Base-by-base conservation (phyloP, 441 rosid genomes). In the Arabidopsis hybrid region DNA sequence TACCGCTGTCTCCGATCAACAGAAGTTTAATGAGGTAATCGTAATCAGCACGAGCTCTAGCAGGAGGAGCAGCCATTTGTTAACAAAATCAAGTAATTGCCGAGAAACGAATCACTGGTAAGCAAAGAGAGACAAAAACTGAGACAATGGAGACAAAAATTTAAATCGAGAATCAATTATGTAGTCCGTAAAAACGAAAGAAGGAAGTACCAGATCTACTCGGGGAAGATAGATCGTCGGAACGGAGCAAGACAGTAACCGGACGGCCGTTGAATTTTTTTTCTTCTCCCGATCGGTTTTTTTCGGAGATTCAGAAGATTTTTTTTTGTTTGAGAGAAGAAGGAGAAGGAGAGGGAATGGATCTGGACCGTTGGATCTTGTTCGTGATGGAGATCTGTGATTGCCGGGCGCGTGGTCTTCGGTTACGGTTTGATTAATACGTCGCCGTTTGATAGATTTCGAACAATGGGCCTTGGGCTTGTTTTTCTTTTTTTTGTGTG, bases 31-130 rank as follows among this genome's bases (percentile, higher is more conserved):
- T 85, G 65, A 87, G 91, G 83, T 82, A 89, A 79, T 89, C 93
- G 68, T 89, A 89, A 84, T 89, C 91, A 74, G 90, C 90, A n/a
- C 90, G 85, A 73, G 91, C 88, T 83, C 91, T 86, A 70, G 91
- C 84, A 60, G 90, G 91, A 73, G 93, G 90, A 80, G 91, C 91
- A 64, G 91, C 90, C 93, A 89, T 89, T 21, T 70, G 56, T 69
- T 50, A 34, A 11, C 63, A 49, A 61, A 62, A 65, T 40, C 66
- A 47, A 65, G 64, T 67, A 29, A 36, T 47, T n/a, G 67, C 60
- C 38, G 26, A 60, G 3, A 73, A 55, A 0, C 46, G 35, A 82
- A 76, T 72, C 73, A 75, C 86, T 78, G 71, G 5, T 43, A 21
- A 26, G 38, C 57, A 52, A 74, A 71, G 8, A 17, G 42, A 67